These are phyloP conservation scores for Singerocomus rubriflavus DNA, from an alignment of 1,284 basidiomycete species.

Conservation along the genomic window DNA sequence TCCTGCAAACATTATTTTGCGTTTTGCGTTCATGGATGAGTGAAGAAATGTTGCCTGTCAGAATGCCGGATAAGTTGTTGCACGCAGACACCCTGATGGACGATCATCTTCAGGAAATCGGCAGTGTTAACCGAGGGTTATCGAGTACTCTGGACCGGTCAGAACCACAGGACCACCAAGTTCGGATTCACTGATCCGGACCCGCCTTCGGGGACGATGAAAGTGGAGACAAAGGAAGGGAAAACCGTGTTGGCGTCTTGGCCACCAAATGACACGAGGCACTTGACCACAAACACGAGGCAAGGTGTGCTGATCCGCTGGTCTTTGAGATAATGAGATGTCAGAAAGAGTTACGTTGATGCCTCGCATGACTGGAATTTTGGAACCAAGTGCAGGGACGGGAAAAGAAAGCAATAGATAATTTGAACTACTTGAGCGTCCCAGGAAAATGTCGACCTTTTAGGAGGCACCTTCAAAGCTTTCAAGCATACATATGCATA, in stretches of 20 bases:
- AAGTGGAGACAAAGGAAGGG: neutral
- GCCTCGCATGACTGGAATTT: neutral
- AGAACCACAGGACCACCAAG: too few relatives aligned
- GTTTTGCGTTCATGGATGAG: slow-evolving; percentile 5
- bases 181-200: too few relatives aligned
- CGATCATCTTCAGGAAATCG: too few relatives aligned
- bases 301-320: neutral
- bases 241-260: neutral
- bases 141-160: too few relatives aligned
- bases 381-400: neutral
- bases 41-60: neutral
- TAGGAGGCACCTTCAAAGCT: neutral
- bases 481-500: neutral
- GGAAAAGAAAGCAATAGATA: neutral
- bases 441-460: neutral
- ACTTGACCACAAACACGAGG: slow-evolving; percentile 9
- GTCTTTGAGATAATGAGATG: neutral
- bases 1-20: neutral
- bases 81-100: neutral
- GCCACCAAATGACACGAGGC: slow-evolving; percentile 5
- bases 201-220: neutral
- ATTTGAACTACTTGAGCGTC: neutral
- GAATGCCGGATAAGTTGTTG: neutral
- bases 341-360: neutral
- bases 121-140: too few relatives aligned